These are phyloP conservation scores for Pseudovirgaria hyperparasitica DNA, from an alignment of 2,329 filamentous ascomycete species.

Conservation along the genomic window DNA sequence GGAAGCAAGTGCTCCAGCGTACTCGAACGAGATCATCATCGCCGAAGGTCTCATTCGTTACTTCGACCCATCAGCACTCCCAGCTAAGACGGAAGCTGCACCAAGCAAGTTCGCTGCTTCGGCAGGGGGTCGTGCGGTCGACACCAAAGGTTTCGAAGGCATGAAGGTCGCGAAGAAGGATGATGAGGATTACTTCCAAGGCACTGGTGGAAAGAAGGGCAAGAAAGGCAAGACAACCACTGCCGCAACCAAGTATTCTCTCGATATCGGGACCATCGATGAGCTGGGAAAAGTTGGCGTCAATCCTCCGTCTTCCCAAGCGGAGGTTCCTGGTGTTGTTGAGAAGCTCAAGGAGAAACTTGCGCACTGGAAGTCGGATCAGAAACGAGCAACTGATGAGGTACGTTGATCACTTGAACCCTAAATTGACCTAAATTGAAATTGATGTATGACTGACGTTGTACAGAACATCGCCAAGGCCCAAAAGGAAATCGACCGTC, in stretches of 20 bases:
- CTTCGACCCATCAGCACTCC: slow-evolving; percentile 63
- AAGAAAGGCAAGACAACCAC: slow-evolving; percentile 83
- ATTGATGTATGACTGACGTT: not conserved
- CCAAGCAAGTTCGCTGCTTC: slow-evolving; percentile 62
- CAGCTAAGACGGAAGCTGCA: slow-evolving; percentile 48
- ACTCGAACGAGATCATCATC: slow-evolving; percentile 81
- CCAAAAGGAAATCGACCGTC: slow-evolving; percentile 83
- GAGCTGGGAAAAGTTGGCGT: slow-evolving; percentile 75
- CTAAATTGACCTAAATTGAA: not conserved
- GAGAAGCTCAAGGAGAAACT: slow-evolving; percentile 93
- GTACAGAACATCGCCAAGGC: slow-evolving; percentile 87
- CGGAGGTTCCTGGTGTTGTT: slow-evolving; percentile 63
- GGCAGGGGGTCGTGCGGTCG: slow-evolving; percentile 68
- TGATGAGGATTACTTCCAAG: slow-evolving; percentile 72
- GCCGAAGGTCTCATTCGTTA: slow-evolving; percentile 80
- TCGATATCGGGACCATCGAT: slow-evolving; percentile 84
- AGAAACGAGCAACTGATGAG: slow-evolving; percentile 78
- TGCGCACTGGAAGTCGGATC: slow-evolving; percentile 79
- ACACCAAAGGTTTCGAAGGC: slow-evolving; percentile 74
- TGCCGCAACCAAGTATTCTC: slow-evolving; percentile 56
- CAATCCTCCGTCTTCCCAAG: slow-evolving; percentile 74
- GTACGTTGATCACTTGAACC: slow-evolving; percentile 41
- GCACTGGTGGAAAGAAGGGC: slow-evolving; percentile 65
- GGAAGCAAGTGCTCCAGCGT: slow-evolving; percentile 76
- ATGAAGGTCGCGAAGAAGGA: slow-evolving; percentile 75